Percentiles rank a stretch among this genome's conserved stretches.
These are phyloP conservation scores for Emmonsia crescens DNA, from an alignment of 2,329 filamentous ascomycete genomes.

Conservation along the genomic window DNA sequence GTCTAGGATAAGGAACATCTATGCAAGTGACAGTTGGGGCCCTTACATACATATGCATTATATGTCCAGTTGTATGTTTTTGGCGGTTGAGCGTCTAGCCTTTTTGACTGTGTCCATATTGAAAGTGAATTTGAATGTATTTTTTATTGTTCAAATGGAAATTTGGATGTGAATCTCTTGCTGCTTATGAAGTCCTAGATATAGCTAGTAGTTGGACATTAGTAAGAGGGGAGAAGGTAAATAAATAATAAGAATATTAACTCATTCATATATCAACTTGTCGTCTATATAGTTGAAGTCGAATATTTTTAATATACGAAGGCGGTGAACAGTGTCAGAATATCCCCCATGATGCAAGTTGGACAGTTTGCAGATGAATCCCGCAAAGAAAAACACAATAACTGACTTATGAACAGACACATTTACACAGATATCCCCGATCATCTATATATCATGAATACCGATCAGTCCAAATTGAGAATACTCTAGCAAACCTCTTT, in stretches of 20 bases:
- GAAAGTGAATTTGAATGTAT: neutral
- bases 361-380: slow-evolving; percentile 15
- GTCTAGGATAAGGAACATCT: neutral
- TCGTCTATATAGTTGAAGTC: too few species aligned
- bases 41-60: neutral
- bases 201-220: too few species aligned
- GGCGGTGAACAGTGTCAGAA: slow-evolving; percentile 27
- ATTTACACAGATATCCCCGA: neutral
- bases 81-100: neutral
- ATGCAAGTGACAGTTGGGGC: neutral
- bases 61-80: neutral
- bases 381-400: neutral
- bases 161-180: too few species aligned
- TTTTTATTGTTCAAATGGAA: neutral
- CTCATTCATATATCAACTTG: too few species aligned
- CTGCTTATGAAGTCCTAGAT: too few species aligned
- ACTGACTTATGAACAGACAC: neutral
- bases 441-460: neutral
- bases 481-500: neutral
- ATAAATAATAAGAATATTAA: neutral
- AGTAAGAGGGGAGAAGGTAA: too few species aligned
- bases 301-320: too few species aligned
- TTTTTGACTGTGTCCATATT: neutral
- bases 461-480: neutral
- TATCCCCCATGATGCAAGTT: slow-evolving; percentile 2